Evolutionary conservation across 2,329 filamentous ascomycete genomes (phyloP).

Genomic region (Penicillium sp.): DNA sequence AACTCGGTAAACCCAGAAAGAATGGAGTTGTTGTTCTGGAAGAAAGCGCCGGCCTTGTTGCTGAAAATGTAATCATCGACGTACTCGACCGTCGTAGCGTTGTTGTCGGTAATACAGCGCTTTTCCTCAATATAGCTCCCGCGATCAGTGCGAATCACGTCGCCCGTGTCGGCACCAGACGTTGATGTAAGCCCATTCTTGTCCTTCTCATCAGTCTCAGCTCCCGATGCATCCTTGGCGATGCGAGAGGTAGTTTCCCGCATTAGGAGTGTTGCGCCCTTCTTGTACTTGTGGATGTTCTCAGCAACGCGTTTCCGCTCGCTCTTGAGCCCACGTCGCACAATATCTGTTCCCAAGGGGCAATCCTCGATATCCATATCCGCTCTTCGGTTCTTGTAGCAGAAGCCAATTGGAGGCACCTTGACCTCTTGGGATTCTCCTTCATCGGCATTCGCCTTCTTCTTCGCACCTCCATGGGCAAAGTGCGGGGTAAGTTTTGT

Average conservation of each 20-base stretch:
- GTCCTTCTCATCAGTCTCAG: slow-evolving; percentile 22
- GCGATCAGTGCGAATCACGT: slow-evolving; percentile 58
- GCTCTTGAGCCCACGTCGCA: slow-evolving; percentile 74
- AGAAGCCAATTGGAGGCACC: slow-evolving; percentile 85
- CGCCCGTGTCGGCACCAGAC: slow-evolving; percentile 36
- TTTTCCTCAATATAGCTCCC: slow-evolving; percentile 73
- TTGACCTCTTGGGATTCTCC: slow-evolving; percentile 56
- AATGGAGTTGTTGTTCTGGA: slow-evolving; percentile 99
- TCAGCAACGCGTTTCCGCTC: slow-evolving; percentile 75
- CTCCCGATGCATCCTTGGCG: slow-evolving; percentile 27
- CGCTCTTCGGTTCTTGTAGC: slow-evolving; percentile 74
- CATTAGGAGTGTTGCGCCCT: slow-evolving; percentile 84
- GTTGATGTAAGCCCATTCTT: slow-evolving; percentile 32
- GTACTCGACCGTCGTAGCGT: slow-evolving; percentile 82
- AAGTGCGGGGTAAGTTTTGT: slow-evolving; percentile 98
- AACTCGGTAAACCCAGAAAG: slow-evolving; percentile 83
- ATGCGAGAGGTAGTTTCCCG: slow-evolving; percentile 78
- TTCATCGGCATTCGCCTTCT: slow-evolving; percentile 54
- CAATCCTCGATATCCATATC: slow-evolving; percentile 97
- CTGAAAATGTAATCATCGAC: slow-evolving; percentile 81
- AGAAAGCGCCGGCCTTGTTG: slow-evolving; percentile 92
- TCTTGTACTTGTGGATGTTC: slow-evolving; percentile 71
- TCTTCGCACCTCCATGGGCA: slow-evolving; percentile 65
- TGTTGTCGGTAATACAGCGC: slow-evolving; percentile 84
- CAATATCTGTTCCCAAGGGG: slow-evolving; percentile 86